These are phyloP conservation scores for Spinacia oleracea DNA, from an alignment of 179 eudicot genomes.

Conservation along the genomic window DNA sequence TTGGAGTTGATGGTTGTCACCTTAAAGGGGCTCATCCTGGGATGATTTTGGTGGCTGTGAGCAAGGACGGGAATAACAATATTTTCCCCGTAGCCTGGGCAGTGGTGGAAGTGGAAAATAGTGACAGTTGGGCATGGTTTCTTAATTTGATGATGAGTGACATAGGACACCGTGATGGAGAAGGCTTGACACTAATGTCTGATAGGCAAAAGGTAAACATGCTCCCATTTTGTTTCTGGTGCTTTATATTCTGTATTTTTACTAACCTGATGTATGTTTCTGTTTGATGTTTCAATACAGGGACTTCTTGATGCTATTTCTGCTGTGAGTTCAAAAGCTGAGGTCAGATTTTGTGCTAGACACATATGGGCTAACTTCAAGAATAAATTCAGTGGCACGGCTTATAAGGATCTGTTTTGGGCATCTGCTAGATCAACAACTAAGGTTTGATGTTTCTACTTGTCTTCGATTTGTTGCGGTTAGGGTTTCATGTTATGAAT, in stretches of 20 bases:
- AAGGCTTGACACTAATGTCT: neutral
- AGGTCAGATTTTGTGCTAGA: neutral
- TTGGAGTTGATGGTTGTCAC: neutral
- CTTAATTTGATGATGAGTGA: neutral
- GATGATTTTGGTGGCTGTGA: neutral
- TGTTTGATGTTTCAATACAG: neutral
- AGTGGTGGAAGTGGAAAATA: neutral
- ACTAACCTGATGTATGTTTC: too few species aligned
- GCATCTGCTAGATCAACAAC: neutral
- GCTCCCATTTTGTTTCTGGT: too few species aligned
- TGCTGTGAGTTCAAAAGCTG: neutral
- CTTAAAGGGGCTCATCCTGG: neutral
- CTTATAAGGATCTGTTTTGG: neutral
- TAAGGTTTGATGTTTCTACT: neutral
- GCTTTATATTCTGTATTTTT: neutral
- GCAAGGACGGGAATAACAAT: slow-evolving; percentile 2
- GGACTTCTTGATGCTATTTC: neutral
- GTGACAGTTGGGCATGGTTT: neutral
- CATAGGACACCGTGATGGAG: neutral
- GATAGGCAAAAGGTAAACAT: neutral
- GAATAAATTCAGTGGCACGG: neutral
- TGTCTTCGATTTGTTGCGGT: too few species aligned
- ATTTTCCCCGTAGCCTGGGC: neutral
- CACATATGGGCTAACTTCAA: neutral
- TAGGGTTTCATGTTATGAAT: too few species aligned